Base-by-base conservation (phyloP, 352 stramenopile species). In the Globisporangium cylindrosporum region DNA sequence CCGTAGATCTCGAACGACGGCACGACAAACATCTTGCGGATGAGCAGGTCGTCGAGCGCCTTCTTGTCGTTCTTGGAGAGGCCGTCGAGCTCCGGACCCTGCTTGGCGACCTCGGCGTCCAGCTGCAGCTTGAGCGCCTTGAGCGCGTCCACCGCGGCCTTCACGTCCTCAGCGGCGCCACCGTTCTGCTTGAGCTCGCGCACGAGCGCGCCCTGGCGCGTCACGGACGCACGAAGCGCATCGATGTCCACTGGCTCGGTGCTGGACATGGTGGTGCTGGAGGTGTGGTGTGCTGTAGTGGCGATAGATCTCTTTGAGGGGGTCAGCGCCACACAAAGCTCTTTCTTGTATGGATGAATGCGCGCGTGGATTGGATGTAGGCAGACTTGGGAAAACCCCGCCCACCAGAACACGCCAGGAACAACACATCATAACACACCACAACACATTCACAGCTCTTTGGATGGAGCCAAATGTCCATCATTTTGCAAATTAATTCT, bases 1-100 rank as follows among this genome's bases (percentile, higher is more conserved):
- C 97, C 97, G 81, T 99, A 98, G 69, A 99, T 99, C 82, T 99
- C 97, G 75, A 99, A 99, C 38, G 92, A 97, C 38, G 98, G 97
- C 68, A 99, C 92, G 38, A 99, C 96, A 81, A 99, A 99, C 97
- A 99, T 99, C 77, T 99, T 98, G 62, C 97, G 93, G 73, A 99
- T 84, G 22, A 99, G 83, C 68, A 99, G 77, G 69, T 99, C 97
- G 79, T 99, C 97, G 74, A 99, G 91, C 36, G 93, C 89, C 73
- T 95, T 94, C 75, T 96, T 95, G 72, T 93, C 85, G 62, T 41
- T 77, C 74, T 90, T 90, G 27, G 76, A 82, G n/a, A 93, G 76
- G 1, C 75, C 75, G 59, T 97, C 86, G 27, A 72, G 61, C 43
- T 83, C 74, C 4, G 87, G 83, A 15, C 81, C 85, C 29, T 91